These are phyloP conservation scores for Globisporangium paroecandrum DNA, from an alignment of 352 stramenopile species.

Conservation along the genomic window DNA sequence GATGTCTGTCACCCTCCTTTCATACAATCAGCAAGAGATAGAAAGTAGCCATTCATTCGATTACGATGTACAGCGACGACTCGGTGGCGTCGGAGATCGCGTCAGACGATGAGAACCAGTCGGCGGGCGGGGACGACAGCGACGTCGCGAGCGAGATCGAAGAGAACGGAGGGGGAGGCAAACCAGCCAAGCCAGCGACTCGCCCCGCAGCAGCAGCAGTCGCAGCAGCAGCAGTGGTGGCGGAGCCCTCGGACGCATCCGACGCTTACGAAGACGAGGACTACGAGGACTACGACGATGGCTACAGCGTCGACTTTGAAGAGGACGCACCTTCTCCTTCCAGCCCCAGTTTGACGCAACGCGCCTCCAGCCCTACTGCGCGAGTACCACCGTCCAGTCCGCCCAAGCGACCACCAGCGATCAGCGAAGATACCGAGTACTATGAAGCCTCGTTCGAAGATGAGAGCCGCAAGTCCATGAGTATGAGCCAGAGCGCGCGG, in stretches of 20 bases:
- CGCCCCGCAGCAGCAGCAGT: slow-evolving; percentile 8
- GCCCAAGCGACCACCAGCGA: slow-evolving; percentile 10
- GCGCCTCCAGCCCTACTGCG: neutral
- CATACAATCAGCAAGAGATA: neutral
- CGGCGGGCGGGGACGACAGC: slow-evolving; percentile 32
- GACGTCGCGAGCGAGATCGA: slow-evolving; percentile 49
- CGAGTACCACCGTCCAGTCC: slow-evolving; percentile 1
- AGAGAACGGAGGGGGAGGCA: slow-evolving; percentile 30
- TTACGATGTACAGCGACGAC: slow-evolving; percentile 69
- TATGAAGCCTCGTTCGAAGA: slow-evolving; percentile 67
- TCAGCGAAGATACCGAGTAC: slow-evolving; percentile 45
- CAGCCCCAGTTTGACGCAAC: neutral
- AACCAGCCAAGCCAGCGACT: neutral
- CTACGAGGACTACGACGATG: slow-evolving; percentile 49
- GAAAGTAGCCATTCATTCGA: neutral
- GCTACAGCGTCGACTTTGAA: slow-evolving; percentile 77
- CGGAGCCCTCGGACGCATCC: slow-evolving; percentile 15
- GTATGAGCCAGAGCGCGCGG: slow-evolving; percentile 30
- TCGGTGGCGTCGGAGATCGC: slow-evolving; percentile 62
- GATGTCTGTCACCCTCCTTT: neutral
- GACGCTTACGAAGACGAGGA: slow-evolving; percentile 27
- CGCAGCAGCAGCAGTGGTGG: slow-evolving; percentile 15
- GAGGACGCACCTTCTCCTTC: slow-evolving; percentile 21
- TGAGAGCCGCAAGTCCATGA: slow-evolving; percentile 53
- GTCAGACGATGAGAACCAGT: slow-evolving; percentile 40